These are phyloP conservation scores for Crataegus laevigata DNA, from an alignment of 306 rosid species.

Conservation along the genomic window DNA sequence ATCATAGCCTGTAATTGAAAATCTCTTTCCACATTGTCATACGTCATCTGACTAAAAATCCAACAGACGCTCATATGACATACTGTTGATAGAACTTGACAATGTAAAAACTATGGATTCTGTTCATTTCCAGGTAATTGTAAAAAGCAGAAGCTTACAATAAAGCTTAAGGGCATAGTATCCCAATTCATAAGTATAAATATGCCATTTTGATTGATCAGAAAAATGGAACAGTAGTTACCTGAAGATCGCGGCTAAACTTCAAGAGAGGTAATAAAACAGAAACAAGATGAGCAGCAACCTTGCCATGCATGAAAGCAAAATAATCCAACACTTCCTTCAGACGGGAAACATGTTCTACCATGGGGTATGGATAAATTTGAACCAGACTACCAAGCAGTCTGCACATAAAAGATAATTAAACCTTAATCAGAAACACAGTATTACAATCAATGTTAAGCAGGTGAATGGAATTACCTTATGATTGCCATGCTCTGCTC, in stretches of 20 bases:
- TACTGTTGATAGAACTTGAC: background rate
- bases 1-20: background rate
- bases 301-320: conserved; percentile 35
- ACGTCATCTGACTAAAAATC: background rate
- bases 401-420: conserved; percentile 18
- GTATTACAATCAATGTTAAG: background rate
- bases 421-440: background rate
- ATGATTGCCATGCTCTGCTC: conserved; percentile 27
- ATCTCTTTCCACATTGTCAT: background rate
- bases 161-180: background rate
- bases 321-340: conserved; percentile 38
- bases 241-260: conserved; percentile 36
- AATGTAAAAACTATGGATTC: background rate
- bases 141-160: background rate
- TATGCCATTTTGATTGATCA: background rate
- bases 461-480: conserved; percentile 15
- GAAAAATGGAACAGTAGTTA: background rate
- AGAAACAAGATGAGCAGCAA: conserved; percentile 30
- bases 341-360: conserved; percentile 28
- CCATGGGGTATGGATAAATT: conserved; percentile 21
- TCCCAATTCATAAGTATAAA: background rate
- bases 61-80: background rate
- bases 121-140: background rate
- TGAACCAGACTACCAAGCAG: conserved; percentile 23
- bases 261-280: conserved; percentile 31